Percentiles rank a stretch among this genome's conserved stretches.
phyloP scores from a whole-genome alignment of 2,329 filamentous ascomycete species.

The Aspergillus hortae region DNA sequence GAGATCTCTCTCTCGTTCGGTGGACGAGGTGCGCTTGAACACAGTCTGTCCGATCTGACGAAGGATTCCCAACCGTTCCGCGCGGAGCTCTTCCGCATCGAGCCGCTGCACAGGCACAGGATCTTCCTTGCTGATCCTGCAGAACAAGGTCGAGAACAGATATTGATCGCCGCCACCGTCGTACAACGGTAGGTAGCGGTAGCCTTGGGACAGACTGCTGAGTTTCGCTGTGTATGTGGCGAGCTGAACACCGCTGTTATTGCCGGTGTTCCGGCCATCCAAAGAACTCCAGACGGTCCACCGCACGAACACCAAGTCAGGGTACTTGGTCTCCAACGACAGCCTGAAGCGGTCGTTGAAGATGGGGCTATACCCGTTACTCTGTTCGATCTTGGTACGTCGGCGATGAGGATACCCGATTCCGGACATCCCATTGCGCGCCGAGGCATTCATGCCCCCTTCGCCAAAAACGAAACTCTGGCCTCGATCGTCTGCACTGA shows the following conservation, averaged over 20 bases:
- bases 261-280: slow-evolving; percentile 68
- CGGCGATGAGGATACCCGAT: slow-evolving; percentile 71
- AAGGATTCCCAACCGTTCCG: slow-evolving; percentile 40
- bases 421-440: slow-evolving; percentile 61
- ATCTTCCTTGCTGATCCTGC: slow-evolving; percentile 69
- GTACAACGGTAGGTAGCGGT: slow-evolving; percentile 84
- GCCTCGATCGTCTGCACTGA: slow-evolving; percentile 87
- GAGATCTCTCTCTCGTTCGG: slow-evolving; percentile 34
- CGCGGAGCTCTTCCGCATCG: slow-evolving; percentile 37
- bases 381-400: slow-evolving; percentile 74
- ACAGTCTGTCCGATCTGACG: slow-evolving; percentile 43
- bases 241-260: slow-evolving; percentile 60
- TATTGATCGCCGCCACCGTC: slow-evolving; percentile 89
- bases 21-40: slow-evolving; percentile 41
- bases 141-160: slow-evolving; percentile 91
- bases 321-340: slow-evolving; percentile 86
- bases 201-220: slow-evolving; percentile 82
- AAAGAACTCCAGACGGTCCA: slow-evolving; percentile 87
- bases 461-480: slow-evolving; percentile 66
- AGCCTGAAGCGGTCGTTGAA: slow-evolving; percentile 80
- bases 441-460: slow-evolving; percentile 63
- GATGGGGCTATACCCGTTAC: slow-evolving; percentile 90
- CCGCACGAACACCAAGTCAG: slow-evolving; percentile 87
- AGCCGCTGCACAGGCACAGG: slow-evolving; percentile 41
- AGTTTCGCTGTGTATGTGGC: slow-evolving; percentile 93